These are phyloP conservation scores for Colletotrichum trifolii DNA, from an alignment of 2,329 filamentous ascomycete genomes.

Conservation along the genomic window DNA sequence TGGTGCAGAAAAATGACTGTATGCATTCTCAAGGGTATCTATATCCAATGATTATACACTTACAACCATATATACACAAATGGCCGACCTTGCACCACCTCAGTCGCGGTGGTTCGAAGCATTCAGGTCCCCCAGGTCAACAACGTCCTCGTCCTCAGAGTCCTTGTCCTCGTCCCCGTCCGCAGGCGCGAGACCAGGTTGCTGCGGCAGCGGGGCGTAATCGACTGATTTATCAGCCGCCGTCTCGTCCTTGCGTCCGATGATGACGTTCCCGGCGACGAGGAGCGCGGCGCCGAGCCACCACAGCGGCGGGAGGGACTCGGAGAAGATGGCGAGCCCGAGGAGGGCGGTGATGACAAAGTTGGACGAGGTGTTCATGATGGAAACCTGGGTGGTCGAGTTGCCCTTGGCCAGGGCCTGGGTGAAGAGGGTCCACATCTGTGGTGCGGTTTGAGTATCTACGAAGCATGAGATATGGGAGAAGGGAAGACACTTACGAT, in stretches of 20 bases:
- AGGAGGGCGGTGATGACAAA: slow-evolving; percentile 82
- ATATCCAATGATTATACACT: not conserved
- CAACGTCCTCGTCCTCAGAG: slow-evolving; percentile 48
- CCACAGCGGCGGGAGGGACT: slow-evolving; percentile 78
- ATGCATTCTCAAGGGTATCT: slow-evolving; percentile 11
- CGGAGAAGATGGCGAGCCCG: slow-evolving; percentile 76
- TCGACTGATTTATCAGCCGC: slow-evolving; percentile 42
- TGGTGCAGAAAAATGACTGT: no score
- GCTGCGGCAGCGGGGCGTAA: slow-evolving; percentile 45
- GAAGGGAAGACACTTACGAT: slow-evolving; percentile 58
- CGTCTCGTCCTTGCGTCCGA: slow-evolving; percentile 74
- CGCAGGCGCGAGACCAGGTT: slow-evolving; percentile 25
- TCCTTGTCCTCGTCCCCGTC: slow-evolving; percentile 39
- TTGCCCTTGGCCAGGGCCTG: slow-evolving; percentile 78
- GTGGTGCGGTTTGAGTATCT: slow-evolving; percentile 7
- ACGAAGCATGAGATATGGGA: not conserved
- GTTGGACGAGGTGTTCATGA: slow-evolving; percentile 85
- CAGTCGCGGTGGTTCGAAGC: slow-evolving; percentile 29
- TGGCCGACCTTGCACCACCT: not conserved
- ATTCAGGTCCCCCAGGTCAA: slow-evolving; percentile 45
- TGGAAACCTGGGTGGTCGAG: slow-evolving; percentile 82
- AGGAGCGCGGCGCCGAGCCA: slow-evolving; percentile 79
- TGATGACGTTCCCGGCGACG: slow-evolving; percentile 81
- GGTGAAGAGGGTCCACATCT: slow-evolving; percentile 89
- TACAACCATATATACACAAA: no score